Conservation (phyloP, 2,329 filamentous ascomycete species). For the Colletotrichum noveboracense region DNA sequence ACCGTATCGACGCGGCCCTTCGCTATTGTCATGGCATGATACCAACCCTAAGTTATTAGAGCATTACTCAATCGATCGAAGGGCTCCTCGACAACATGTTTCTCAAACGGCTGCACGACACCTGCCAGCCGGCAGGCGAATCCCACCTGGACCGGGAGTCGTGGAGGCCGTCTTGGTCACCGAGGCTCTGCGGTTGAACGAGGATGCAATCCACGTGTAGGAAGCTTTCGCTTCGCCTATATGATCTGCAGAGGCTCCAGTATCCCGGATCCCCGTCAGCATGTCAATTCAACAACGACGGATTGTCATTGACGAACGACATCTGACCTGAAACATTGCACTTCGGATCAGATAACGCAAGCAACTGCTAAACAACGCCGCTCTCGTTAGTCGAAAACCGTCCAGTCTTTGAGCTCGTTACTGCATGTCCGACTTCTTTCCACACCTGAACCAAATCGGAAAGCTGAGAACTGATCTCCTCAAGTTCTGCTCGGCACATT, state of each 20-base stretch:
- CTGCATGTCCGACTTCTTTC: background rate
- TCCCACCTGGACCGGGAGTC: background rate
- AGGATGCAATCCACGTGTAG: background rate
- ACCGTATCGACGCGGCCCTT: background rate
- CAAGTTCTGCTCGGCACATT: background rate
- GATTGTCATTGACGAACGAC: background rate
- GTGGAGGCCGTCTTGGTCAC: background rate
- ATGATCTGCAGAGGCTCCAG: background rate
- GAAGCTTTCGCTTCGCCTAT: background rate
- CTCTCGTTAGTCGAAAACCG: background rate
- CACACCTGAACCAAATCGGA: background rate
- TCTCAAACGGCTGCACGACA: background rate
- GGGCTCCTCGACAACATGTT: background rate
- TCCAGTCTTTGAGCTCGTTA: background rate
- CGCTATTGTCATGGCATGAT: accelerated
- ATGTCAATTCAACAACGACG: background rate
- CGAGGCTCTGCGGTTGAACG: background rate
- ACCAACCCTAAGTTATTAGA: background rate
- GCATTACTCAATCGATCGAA: background rate
- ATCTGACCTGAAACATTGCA: background rate
- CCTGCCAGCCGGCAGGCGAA: background rate
- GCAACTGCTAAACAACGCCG: background rate
- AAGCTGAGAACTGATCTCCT: background rate
- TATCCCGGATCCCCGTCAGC: background rate
- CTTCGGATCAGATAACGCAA: background rate